Evolutionary conservation across 2,329 filamentous ascomycete species (phyloP), one percentile per base, ranked within the genome.

Genomic region (Ampelomyces quisqualis): DNA sequence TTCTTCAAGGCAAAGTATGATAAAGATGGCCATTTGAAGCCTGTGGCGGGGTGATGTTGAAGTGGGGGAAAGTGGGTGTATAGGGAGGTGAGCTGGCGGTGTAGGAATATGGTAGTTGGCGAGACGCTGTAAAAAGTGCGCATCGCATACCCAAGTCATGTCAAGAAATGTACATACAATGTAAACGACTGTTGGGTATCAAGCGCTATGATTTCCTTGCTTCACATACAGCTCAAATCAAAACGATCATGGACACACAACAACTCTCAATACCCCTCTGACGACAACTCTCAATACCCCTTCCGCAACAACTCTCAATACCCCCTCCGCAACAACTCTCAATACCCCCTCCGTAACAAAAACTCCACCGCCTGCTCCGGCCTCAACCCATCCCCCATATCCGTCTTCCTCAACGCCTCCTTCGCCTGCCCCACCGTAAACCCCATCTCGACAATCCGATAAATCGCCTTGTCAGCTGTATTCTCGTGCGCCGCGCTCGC

Each of bases 1-100:
- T 98, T 98, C 68, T 98, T 98, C 70, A 98, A 93, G 71, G 88
- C 88, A 34, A 86, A 81, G 66, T 93, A 93, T 68, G 88, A 91
- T 68, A 82, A 90, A 55, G 84, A 90, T 58, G 87, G 88, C 2
- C 79, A 84, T 58, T 70, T 91, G 47, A 79, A 70, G 40, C 78
- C 80, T 7, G 72, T 81, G 21, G 71, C 78, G 3, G 66, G 62
- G 28, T 38, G 29, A 7, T 3, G n/a, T n/a, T n/a, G n/a, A n/a
- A n/a, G n/a, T n/a, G n/a, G n/a, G n/a, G n/a, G n/a, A n/a, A n/a
- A n/a, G n/a, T n/a, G n/a, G n/a, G n/a, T n/a, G n/a, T n/a, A n/a
- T n/a, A n/a, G n/a, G n/a, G n/a, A n/a, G n/a, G n/a, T n/a, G n/a
- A n/a, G n/a, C n/a, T n/a, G n/a, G n/a, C n/a, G n/a, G n/a, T n/a